Evolutionary conservation across 768 basidiomycete species (phyloP), one percentile per base, ranked within the genome.

Genomic region (Mrakia frigida): DNA sequence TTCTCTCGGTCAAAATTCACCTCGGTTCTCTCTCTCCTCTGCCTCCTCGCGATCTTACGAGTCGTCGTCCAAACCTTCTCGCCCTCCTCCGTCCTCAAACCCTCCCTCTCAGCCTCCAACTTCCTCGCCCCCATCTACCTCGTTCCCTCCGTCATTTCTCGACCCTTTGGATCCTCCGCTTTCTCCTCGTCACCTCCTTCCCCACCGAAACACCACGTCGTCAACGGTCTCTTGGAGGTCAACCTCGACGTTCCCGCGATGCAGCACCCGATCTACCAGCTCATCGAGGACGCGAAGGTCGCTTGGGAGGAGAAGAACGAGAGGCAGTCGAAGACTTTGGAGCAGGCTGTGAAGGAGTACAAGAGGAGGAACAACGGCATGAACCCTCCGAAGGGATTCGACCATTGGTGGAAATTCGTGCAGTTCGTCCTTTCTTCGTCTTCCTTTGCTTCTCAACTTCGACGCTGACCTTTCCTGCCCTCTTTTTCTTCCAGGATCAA

Each of bases 241-340:
- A 84, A 85, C 77, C 60, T 39, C 6, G 28, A 28, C 25, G 28
- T 76, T 6, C 70, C 75, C 31, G 75, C 75, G 0, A 41, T 53
- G 25, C 82, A 82, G 35, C 87, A 88, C 80, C 87, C 87, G 5
- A 85, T 88, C 46, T 84, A 82, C 73, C 84, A 82, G 79, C 80
- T 83, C 53, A 81, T 82, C 56, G 37, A 78, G 25, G 80, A 81
- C 67, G 80, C 80, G 0, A 73, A 80, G 61, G 78, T 78, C 9
- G 61, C 77, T 10, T 83, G 82, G 82, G 80, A 82, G 28, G 76
- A 76, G n/a, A 82, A 82, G 79, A 68, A 80, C 18, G 68, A 69
- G 35, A 74, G 78, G 74, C 82, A 82, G 80, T 78, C 77, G 28
- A 78, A 70, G 78, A 81, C 82, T 23, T 75, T 82, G 28, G 69